Evolutionary conservation across 441 rosid species (phyloP).

Genomic region (Adansonia grandidieri): DNA sequence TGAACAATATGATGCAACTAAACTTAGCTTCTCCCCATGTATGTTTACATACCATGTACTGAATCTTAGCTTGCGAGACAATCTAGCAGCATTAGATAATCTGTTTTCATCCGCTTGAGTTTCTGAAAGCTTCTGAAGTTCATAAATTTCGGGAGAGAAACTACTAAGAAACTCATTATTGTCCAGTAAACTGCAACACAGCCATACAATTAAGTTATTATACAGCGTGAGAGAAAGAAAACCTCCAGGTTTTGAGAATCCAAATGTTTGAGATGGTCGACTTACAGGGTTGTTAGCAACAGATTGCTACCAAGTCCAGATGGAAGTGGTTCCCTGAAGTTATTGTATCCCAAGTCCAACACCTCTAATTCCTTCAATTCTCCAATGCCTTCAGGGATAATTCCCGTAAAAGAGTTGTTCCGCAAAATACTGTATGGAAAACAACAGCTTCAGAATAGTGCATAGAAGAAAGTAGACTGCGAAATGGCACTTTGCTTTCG

Average conservation of each 20-base stretch:
- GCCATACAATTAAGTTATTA: slow-evolving; percentile 27
- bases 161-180: slow-evolving; percentile 43
- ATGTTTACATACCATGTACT: slow-evolving; percentile 36
- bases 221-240: not conserved
- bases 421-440: slow-evolving; percentile 45
- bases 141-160: slow-evolving; percentile 39
- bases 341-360: slow-evolving; percentile 51
- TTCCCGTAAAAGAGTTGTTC: slow-evolving; percentile 52
- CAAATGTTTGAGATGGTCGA: slow-evolving; percentile 15
- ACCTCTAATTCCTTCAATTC: slow-evolving; percentile 47
- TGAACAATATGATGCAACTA: not conserved
- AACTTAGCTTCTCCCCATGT: not conserved
- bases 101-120: slow-evolving; percentile 43
- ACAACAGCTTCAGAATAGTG: not conserved
- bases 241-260: not conserved
- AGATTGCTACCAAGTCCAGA: slow-evolving; percentile 38
- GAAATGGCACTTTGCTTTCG: not conserved
- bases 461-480: not conserved
- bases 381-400: slow-evolving; percentile 45
- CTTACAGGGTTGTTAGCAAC: slow-evolving; percentile 49
- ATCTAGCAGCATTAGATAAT: slow-evolving; percentile 35
- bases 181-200: slow-evolving; percentile 45
- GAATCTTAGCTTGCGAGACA: slow-evolving; percentile 30
- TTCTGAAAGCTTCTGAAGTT: slow-evolving; percentile 38
- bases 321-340: slow-evolving; percentile 50